Conservation (phyloP, 805 yeast genomes). For the Tetrapisispora arboricola region DNA sequence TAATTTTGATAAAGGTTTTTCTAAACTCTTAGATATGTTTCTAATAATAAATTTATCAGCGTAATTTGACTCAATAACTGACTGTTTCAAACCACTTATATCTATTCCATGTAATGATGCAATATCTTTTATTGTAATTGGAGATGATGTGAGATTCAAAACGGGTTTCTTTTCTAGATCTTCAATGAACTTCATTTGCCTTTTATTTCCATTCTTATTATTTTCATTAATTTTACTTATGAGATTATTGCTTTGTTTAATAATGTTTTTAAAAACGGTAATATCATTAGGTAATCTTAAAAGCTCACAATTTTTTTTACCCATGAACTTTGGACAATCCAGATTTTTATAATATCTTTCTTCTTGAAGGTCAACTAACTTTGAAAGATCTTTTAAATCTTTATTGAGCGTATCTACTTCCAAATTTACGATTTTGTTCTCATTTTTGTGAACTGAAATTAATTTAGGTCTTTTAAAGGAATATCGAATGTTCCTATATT, state of each 20-base stretch:
- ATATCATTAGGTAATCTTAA: conserved; percentile 17
- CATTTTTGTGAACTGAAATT: too few species aligned
- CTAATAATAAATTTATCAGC: conserved; percentile 7
- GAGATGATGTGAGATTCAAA: background rate
- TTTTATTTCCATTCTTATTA: background rate
- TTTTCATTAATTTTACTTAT: conserved; percentile 1
- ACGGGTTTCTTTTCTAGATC: background rate
- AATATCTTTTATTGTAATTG: conserved; percentile 5
- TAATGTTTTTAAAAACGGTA: conserved; percentile 5
- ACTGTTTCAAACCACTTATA: conserved; percentile 14
- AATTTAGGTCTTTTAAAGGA: background rate
- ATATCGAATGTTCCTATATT: background rate
- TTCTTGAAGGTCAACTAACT: conserved; percentile 10
- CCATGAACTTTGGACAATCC: conserved; percentile 12
- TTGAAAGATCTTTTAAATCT: background rate
- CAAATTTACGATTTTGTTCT: background rate
- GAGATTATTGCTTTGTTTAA: conserved; percentile 4
- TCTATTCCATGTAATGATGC: conserved; percentile 19
- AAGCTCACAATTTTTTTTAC: conserved; percentile 12
- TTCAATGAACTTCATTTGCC: background rate
- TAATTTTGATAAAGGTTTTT: conserved; percentile 9
- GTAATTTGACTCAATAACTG: conserved; percentile 7
- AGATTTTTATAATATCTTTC: conserved; percentile 11
- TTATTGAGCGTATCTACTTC: background rate
- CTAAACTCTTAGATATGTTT: conserved; percentile 17